phyloP scores from a whole-genome alignment of 208 protist species.

The Wallacemonas sp. region DNA sequence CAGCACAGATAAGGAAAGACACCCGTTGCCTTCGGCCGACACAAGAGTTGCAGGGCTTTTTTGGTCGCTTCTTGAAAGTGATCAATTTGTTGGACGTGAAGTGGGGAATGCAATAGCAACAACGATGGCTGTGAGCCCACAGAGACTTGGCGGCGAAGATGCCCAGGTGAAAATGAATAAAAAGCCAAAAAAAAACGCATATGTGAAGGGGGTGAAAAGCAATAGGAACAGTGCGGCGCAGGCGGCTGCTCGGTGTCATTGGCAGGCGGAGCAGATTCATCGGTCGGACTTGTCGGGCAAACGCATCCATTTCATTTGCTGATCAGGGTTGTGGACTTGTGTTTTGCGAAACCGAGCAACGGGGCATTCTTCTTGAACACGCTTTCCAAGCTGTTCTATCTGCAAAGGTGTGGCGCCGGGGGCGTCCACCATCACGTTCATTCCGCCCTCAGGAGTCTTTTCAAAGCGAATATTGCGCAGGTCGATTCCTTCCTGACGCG shows the following conservation, averaged over 20 bases:
- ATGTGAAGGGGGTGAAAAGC: constrained; percentile 9
- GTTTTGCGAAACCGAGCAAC: constrained; percentile 86
- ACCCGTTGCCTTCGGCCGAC: too few relatives aligned
- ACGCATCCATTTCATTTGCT: constrained; percentile 81
- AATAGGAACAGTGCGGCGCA: background rate
- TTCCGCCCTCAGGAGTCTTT: constrained; percentile 61
- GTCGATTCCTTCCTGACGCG: constrained; percentile 66
- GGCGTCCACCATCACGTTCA: constrained; percentile 82
- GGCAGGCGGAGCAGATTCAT: constrained; percentile 17
- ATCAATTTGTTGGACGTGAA: background rate
- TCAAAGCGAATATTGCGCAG: constrained; percentile 78
- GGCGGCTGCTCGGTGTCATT: too few relatives aligned
- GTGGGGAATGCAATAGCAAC: background rate
- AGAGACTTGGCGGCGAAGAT: background rate
- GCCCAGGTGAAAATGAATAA: constrained; percentile 12
- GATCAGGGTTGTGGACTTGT: constrained; percentile 48
- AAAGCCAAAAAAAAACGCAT: constrained; percentile 18
- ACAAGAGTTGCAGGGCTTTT: background rate
- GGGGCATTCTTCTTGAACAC: constrained; percentile 86
- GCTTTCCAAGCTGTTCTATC: constrained; percentile 82
- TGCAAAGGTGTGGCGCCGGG: constrained; percentile 78
- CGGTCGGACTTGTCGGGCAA: constrained; percentile 69
- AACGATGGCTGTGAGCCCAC: background rate
- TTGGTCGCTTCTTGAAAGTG: background rate
- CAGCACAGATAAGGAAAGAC: too few relatives aligned